Percentiles rank a stretch among this genome's conserved stretches.
Evolutionary conservation across 2,329 filamentous ascomycete genomes (phyloP).

Genomic region (Thelonectria rubi): DNA sequence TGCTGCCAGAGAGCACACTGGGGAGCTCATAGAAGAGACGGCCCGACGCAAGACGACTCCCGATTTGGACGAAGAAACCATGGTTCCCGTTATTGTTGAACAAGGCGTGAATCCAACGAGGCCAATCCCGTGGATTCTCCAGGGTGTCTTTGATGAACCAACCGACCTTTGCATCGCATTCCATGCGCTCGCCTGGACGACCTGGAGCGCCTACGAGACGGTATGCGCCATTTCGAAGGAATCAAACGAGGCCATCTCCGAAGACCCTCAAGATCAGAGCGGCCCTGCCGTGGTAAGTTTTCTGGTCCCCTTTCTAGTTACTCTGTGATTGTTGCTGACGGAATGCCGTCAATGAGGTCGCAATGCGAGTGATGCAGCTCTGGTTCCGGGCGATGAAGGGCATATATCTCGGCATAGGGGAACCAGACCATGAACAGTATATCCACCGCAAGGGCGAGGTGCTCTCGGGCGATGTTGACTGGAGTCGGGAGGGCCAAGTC

Average conservation of each 20-base stretch:
- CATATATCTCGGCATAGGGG: too few species aligned
- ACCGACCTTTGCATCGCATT: neutral
- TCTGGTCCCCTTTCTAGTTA: neutral
- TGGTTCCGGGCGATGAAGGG: neutral
- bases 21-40: too few species aligned
- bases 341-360: neutral
- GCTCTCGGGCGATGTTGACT: neutral
- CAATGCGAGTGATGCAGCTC: neutral
- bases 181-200: neutral
- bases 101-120: neutral
- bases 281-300: conserved; percentile 9
- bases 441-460: too few species aligned
- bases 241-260: neutral
- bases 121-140: neutral
- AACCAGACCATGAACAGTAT: too few species aligned
- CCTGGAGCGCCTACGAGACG: neutral
- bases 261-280: neutral
- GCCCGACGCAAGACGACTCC: too few species aligned
- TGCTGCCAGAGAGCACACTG: too few species aligned
- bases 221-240: neutral
- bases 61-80: too few species aligned
- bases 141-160: neutral
- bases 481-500: neutral
- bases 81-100: too few species aligned
- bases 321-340: neutral